These are phyloP conservation scores for Leptographium radiaticola DNA, from an alignment of 2,329 filamentous ascomycete genomes.

Conservation along the genomic window DNA sequence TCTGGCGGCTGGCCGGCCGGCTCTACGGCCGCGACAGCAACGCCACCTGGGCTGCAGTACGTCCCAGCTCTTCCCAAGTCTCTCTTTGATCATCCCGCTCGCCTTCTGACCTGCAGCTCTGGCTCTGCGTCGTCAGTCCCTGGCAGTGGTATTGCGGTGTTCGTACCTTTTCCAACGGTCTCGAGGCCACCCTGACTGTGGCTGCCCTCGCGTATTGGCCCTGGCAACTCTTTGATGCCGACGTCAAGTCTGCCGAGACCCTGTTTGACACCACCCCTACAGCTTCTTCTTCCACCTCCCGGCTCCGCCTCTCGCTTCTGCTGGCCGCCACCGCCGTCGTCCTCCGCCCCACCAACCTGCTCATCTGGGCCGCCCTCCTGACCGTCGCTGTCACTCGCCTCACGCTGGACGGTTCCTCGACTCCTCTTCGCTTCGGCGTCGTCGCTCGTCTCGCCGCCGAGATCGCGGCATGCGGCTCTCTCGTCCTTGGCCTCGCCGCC, in stretches of 20 bases:
- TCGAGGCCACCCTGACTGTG: slow-evolving; percentile 80
- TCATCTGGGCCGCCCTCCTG: slow-evolving; percentile 67
- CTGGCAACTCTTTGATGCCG: slow-evolving; percentile 53
- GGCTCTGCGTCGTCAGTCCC: slow-evolving; percentile 60
- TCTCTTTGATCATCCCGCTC: background rate
- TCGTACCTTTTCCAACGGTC: slow-evolving; percentile 82
- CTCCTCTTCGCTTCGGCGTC: slow-evolving; percentile 10
- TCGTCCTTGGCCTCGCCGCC: slow-evolving; percentile 50
- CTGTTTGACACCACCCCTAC: slow-evolving; percentile 9
- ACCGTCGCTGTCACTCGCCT: slow-evolving; percentile 27
- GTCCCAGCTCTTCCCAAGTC: slow-evolving; percentile 18
- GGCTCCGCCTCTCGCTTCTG: slow-evolving; percentile 16
- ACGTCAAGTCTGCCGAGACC: slow-evolving; percentile 2
- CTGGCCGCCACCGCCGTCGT: slow-evolving; percentile 74
- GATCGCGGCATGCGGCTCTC: slow-evolving; percentile 46
- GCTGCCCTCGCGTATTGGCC: slow-evolving; percentile 75
- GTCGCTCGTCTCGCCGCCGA: slow-evolving; percentile 47
- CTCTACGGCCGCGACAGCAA: slow-evolving; percentile 56
- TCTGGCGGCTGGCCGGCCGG: slow-evolving; percentile 65
- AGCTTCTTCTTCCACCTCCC: background rate
- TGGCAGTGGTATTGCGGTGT: slow-evolving; percentile 98
- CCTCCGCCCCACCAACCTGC: slow-evolving; percentile 74
- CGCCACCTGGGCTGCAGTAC: slow-evolving; percentile 57
- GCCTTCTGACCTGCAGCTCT: slow-evolving; percentile 36
- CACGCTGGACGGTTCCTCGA: slow-evolving; percentile 19